A percentile compares a stretch with the other conserved stretches of the same genome.
These are phyloP conservation scores for Roridomyces roridus DNA, from an alignment of 768 basidiomycete species.

Conservation along the genomic window DNA sequence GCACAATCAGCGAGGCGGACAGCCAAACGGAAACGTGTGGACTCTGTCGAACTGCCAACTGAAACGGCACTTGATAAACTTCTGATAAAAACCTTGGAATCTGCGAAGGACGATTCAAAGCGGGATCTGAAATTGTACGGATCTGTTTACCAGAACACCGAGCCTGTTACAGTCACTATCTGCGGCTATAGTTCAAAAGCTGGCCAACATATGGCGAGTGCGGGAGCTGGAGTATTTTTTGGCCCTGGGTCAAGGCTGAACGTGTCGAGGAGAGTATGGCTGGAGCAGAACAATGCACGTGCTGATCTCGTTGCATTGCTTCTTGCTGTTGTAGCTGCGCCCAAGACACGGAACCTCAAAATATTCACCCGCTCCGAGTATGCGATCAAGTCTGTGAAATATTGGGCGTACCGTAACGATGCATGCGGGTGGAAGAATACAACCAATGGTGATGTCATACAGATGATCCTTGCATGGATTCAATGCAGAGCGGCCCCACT, in stretches of 20 bases:
- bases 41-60: background rate
- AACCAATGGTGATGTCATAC: slow-evolving; percentile 10
- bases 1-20: background rate
- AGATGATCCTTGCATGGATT: background rate
- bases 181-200: slow-evolving; percentile 1
- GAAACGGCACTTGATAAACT: slow-evolving; percentile 10
- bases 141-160: background rate
- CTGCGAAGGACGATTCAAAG: slow-evolving; percentile 9
- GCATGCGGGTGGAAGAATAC: slow-evolving; percentile 1
- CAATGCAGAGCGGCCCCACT: background rate
- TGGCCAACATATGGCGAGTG: background rate
- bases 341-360: background rate
- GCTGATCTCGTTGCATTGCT: background rate
- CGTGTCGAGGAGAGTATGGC: background rate
- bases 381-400: slow-evolving; percentile 1
- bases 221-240: slow-evolving; percentile 3
- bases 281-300: background rate
- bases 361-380: slow-evolving; percentile 6
- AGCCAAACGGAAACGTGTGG: background rate
- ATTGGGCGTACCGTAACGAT: background rate
- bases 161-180: background rate
- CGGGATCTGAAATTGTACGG: background rate
- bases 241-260: background rate
- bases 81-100: background rate
- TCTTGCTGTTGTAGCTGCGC: background rate